Conservation (phyloP, 2,329 filamentous ascomycete genomes). For the Byssothecium circinans region DNA sequence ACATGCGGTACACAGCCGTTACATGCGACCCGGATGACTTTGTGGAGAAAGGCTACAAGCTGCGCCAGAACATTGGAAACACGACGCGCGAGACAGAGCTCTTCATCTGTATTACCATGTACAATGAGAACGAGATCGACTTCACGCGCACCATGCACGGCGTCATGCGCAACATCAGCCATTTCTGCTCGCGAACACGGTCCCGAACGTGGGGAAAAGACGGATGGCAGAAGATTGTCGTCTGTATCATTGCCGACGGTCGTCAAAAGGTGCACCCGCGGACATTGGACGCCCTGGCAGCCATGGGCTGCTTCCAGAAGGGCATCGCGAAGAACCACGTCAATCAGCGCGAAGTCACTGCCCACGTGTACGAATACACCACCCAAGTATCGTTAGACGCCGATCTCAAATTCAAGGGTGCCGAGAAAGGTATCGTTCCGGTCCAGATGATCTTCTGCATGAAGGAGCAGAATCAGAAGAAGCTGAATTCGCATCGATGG, state of each 20-base stretch:
- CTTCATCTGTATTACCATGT: constrained; percentile 98
- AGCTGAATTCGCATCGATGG: constrained; percentile 98
- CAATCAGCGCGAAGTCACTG: constrained; percentile 92
- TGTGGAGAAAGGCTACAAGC: constrained; percentile 81
- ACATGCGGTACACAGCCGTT: constrained; percentile 98
- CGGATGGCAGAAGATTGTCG: constrained; percentile 99
- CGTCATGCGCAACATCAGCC: constrained; percentile 96
- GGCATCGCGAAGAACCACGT: constrained; percentile 98
- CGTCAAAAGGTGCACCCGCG: constrained; percentile 90
- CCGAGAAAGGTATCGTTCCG: constrained; percentile 97
- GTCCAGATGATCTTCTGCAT: constrained; percentile 98
- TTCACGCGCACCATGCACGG: constrained; percentile 99
- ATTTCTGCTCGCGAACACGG: constrained; percentile 90
- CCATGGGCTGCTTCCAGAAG: constrained; percentile 97
- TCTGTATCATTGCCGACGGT: constrained; percentile 94
- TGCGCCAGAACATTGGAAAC: constrained; percentile 85
- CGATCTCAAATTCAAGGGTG: constrained; percentile 97
- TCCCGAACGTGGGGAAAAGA: constrained; percentile 95
- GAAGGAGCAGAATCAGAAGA: constrained; percentile 97
- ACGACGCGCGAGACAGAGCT: constrained; percentile 89
- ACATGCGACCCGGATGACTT: constrained; percentile 97
- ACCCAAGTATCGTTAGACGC: constrained; percentile 95
- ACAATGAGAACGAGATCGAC: constrained; percentile 95
- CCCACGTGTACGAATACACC: constrained; percentile 98
- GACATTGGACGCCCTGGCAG: constrained; percentile 89